phyloP scores from a whole-genome alignment of 2,329 filamentous ascomycete genomes.

The Cladosporium sp. region DNA sequence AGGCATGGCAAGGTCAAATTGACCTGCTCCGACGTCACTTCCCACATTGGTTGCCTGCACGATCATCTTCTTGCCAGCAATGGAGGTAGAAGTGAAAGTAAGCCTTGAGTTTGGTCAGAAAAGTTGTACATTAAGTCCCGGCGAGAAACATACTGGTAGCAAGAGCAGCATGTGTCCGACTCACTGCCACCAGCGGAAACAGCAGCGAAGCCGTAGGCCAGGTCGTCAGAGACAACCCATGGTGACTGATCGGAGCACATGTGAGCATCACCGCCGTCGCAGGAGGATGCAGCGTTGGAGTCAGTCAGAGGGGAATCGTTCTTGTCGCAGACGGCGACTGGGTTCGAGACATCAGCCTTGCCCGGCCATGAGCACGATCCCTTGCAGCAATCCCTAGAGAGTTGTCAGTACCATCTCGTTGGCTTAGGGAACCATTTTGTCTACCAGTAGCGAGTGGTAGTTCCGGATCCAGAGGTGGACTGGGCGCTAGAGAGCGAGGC shows the following conservation, averaged over 20 bases:
- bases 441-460: conserved; percentile 44
- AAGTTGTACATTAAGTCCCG: background rate
- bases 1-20: conserved; percentile 57
- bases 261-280: conserved; percentile 59
- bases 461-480: conserved; percentile 33
- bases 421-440: background rate
- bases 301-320: conserved; percentile 57
- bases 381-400: conserved; percentile 67
- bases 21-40: conserved; percentile 56
- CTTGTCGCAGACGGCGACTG: conserved; percentile 57
- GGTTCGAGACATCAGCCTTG: conserved; percentile 55
- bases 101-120: conserved; percentile 34
- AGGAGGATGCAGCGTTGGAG: conserved; percentile 52
- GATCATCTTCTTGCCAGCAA: conserved; percentile 62
- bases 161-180: conserved; percentile 65
- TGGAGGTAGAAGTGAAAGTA: conserved; percentile 58
- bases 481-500: conserved; percentile 26
- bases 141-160: conserved; percentile 51
- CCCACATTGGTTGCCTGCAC: conserved; percentile 67
- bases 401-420: conserved; percentile 29
- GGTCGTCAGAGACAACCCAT: conserved; percentile 59
- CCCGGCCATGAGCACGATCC: conserved; percentile 62
- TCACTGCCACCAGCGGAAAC: conserved; percentile 57
- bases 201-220: conserved; percentile 66
- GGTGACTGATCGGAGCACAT: conserved; percentile 64